phyloP scores from a whole-genome alignment of 2,329 filamentous ascomycete genomes.

The Dothideomycetidae sp. region DNA sequence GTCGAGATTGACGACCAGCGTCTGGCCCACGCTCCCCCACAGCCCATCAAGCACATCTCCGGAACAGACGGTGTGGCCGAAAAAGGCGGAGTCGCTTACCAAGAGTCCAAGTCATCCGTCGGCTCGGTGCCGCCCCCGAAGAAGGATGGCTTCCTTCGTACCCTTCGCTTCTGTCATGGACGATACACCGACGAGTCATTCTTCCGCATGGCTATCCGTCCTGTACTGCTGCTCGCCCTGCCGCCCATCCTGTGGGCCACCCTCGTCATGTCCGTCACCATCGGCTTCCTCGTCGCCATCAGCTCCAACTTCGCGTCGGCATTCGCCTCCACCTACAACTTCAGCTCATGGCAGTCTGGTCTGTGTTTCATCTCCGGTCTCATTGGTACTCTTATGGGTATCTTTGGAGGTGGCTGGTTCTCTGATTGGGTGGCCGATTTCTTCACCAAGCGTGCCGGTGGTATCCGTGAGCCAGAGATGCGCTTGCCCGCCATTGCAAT shows the following conservation, averaged over 20 bases:
- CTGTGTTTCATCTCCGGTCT: constrained; percentile 38
- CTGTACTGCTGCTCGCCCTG: constrained; percentile 33
- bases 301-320: constrained; percentile 20
- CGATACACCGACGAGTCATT: constrained; percentile 34
- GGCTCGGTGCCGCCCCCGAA: constrained; percentile 1
- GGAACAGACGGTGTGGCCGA: neutral
- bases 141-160: constrained; percentile 35
- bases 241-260: constrained; percentile 43
- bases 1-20: constrained; percentile 13
- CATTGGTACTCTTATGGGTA: constrained; percentile 35
- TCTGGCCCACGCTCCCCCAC: neutral
- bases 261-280: constrained; percentile 39
- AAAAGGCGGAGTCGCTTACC: neutral
- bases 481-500: constrained; percentile 21
- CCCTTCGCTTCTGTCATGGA: constrained; percentile 34
- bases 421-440: constrained; percentile 22
- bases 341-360: constrained; percentile 26
- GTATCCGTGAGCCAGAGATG: constrained; percentile 25
- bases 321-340: constrained; percentile 18
- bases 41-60: neutral
- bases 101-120: neutral
- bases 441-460: constrained; percentile 17
- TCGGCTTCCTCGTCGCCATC: constrained; percentile 37
- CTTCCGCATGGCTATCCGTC: constrained; percentile 35
- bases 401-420: constrained; percentile 35